Percentiles rank a stretch among this genome's conserved stretches.
phyloP scores from a whole-genome alignment of 495 filamentous ascomycete species.

The Xylaria longipes region DNA sequence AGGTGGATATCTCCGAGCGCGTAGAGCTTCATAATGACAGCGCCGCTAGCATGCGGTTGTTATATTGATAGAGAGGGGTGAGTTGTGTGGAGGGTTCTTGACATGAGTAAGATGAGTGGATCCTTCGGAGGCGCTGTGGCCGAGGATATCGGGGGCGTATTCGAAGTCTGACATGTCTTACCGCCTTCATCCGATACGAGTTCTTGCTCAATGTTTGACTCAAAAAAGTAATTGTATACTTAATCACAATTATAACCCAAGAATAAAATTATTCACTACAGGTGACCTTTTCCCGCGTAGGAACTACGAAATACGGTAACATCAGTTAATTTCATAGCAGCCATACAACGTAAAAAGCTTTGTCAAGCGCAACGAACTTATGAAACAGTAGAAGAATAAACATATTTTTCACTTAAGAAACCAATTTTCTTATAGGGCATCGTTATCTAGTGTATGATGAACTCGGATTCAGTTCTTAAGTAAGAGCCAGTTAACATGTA shows the following conservation, averaged over 20 bases:
- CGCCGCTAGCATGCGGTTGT: not conserved
- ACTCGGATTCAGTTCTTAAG: not conserved
- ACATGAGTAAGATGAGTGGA: constrained; percentile 21
- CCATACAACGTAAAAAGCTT: not conserved
- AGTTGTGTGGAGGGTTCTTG: constrained; percentile 8
- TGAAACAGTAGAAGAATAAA: not conserved
- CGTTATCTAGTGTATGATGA: not conserved
- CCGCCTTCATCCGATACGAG: not conserved
- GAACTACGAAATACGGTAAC: not conserved
- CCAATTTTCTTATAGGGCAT: not conserved
- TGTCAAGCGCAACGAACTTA: not conserved
- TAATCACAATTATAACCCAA: not conserved
- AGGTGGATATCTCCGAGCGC: constrained; percentile 46
- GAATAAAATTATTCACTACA: not conserved
- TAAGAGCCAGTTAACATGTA: not conserved
- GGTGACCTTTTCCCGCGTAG: not conserved
- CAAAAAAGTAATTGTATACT: not conserved
- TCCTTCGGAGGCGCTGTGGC: not conserved
- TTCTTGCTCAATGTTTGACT: not conserved
- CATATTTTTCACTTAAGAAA: not conserved
- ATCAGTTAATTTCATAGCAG: not conserved
- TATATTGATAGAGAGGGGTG: constrained; percentile 8
- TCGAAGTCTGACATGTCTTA: constrained; percentile 6
- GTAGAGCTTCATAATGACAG: constrained; percentile 41
- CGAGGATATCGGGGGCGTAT: not conserved